Evolutionary conservation across 2,329 filamentous ascomycete genomes (phyloP).

Genomic region (Claviceps africana): DNA sequence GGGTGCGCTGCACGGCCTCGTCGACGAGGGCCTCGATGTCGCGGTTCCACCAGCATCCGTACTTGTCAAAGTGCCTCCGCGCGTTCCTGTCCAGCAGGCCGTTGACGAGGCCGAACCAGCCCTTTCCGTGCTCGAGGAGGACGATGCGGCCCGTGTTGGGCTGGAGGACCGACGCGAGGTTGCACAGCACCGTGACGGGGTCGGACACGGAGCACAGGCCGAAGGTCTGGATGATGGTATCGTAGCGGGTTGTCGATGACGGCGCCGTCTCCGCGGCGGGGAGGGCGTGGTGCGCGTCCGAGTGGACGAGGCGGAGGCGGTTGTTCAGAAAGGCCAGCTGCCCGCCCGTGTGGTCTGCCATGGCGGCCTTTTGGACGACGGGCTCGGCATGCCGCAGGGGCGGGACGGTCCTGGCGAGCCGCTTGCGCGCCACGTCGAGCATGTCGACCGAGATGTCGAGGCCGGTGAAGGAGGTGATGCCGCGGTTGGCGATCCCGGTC

Average conservation of each 20-base stretch:
- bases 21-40: conserved; percentile 43
- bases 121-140: conserved; percentile 48
- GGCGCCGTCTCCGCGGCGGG: conserved; percentile 17
- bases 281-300: conserved; percentile 32
- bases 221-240: conserved; percentile 51
- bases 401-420: conserved; percentile 32
- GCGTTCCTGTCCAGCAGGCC: conserved; percentile 41
- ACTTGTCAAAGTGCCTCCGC: conserved; percentile 40
- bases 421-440: conserved; percentile 41
- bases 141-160: conserved; percentile 45
- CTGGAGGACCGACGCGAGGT: conserved; percentile 36
- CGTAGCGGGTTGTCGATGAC: conserved; percentile 27
- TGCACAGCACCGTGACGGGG: conserved; percentile 37
- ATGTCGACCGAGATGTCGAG: conserved; percentile 48
- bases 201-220: conserved; percentile 49
- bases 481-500: background rate
- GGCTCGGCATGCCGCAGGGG: conserved; percentile 19
- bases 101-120: conserved; percentile 40
- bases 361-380: conserved; percentile 19
- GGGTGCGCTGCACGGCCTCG: conserved; percentile 31
- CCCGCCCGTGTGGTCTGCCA: conserved; percentile 21
- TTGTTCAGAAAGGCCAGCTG: conserved; percentile 25
- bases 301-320: conserved; percentile 33
- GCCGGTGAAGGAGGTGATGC: conserved; percentile 44
- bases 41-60: conserved; percentile 56